Evolutionary conservation across 2,329 filamentous ascomycete genomes (phyloP).

Genomic region (Ophioceras dolichostomum): DNA sequence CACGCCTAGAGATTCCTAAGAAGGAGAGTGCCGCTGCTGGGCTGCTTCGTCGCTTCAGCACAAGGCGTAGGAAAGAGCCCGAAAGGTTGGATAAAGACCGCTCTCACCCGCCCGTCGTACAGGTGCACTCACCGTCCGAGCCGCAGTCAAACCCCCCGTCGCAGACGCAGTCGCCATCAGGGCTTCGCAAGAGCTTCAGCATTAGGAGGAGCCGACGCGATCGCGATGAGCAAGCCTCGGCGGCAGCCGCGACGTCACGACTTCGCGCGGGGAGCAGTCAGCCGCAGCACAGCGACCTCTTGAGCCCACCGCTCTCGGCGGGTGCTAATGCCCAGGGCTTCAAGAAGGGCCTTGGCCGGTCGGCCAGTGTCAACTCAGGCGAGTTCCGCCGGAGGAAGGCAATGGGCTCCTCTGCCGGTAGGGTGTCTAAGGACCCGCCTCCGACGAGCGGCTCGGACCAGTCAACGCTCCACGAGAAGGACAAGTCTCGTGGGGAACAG

Average conservation of each 20-base stretch:
- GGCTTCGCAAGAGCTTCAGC: constrained; percentile 69
- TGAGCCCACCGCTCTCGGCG: constrained; percentile 58
- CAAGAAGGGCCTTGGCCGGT: constrained; percentile 65
- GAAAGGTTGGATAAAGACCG: constrained; percentile 46
- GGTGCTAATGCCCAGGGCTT: constrained; percentile 43
- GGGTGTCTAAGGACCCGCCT: constrained; percentile 50
- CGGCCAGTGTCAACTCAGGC: constrained; percentile 83
- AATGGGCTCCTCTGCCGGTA: constrained; percentile 21
- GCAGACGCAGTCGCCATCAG: constrained; percentile 16
- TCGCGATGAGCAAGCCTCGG: constrained; percentile 32
- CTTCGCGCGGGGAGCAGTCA: constrained; percentile 48
- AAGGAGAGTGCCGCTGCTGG: constrained; percentile 83
- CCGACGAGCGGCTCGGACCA: constrained; percentile 71
- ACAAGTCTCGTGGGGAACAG: constrained; percentile 30
- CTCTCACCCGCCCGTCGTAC: constrained; percentile 60
- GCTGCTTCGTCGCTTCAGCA: constrained; percentile 81
- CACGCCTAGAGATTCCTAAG: constrained; percentile 43
- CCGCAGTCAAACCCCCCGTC: constrained; percentile 45
- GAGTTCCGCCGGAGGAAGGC: constrained; percentile 57
- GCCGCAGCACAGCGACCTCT: constrained; percentile 64
- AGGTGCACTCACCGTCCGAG: constrained; percentile 68
- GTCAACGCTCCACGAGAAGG: constrained; percentile 45
- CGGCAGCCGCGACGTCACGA: constrained; percentile 25
- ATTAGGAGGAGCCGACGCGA: constrained; percentile 51
- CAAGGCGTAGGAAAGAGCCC: constrained; percentile 60